A percentile compares a stretch with the other conserved stretches of the same genome.
Evolutionary conservation across 345 rosid genomes (phyloP).

Genomic region (Geranium brycei): DNA sequence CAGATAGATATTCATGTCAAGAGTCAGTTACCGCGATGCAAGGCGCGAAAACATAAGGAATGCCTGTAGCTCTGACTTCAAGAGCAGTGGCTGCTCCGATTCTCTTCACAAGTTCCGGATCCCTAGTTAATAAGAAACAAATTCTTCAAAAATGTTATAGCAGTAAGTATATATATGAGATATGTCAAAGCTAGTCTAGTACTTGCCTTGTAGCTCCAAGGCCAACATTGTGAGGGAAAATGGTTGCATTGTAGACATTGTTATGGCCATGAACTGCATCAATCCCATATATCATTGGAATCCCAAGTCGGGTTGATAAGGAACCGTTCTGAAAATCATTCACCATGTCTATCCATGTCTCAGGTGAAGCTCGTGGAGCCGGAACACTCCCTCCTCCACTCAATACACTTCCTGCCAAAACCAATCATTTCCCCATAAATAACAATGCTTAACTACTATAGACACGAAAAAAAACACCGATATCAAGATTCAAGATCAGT

Average conservation of each 20-base stretch:
- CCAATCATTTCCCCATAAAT: neutral
- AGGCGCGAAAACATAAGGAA: conserved; percentile 86
- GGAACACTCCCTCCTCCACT: conserved; percentile 93
- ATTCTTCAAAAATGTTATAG: too few species aligned
- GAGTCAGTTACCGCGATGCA: conserved; percentile 66
- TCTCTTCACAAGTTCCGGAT: conserved; percentile 67
- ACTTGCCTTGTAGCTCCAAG: conserved; percentile 82
- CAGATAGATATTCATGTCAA: too few species aligned
- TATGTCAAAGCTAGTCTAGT: neutral
- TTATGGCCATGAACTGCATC: conserved; percentile 95
- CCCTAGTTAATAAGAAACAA: conserved; percentile 24
- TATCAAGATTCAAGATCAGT: too few species aligned
- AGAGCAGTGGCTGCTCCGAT: conserved; percentile 93
- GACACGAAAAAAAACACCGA: too few species aligned
- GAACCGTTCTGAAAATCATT: conserved; percentile 61
- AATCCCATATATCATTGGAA: conserved; percentile 88
- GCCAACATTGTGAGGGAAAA: conserved; percentile 82
- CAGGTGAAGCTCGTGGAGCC: conserved; percentile 49
- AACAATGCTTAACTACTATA: neutral
- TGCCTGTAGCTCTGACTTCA: conserved; percentile 97
- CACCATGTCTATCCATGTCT: conserved; percentile 67
- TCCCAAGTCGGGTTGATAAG: conserved; percentile 60
- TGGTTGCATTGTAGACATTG: conserved; percentile 76
- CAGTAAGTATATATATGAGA: too few species aligned
- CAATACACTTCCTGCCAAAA: conserved; percentile 50